Evolutionary conservation across 2,329 filamentous ascomycete species (phyloP).

Genomic region (Botrytis pseudocinerea): DNA sequence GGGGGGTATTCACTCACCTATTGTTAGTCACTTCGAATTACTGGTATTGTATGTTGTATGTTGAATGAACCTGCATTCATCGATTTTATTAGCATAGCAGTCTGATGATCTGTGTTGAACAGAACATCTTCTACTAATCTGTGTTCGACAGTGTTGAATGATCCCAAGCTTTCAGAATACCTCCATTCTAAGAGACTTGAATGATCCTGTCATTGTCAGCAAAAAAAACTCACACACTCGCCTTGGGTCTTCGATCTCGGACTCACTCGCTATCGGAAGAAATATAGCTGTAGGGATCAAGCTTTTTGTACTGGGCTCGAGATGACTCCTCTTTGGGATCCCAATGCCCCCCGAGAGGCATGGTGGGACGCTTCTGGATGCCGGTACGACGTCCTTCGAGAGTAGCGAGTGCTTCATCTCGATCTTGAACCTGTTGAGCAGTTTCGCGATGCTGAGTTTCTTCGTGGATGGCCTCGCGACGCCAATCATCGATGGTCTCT

Average conservation of each 20-base stretch:
- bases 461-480: not conserved
- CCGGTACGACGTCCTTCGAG: not conserved
- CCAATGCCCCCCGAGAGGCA: not conserved
- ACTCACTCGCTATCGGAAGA: not conserved
- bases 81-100: not conserved
- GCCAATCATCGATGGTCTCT: not conserved
- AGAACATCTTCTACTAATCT: not conserved
- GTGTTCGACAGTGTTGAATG: not conserved
- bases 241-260: not conserved
- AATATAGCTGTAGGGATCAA: not conserved
- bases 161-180: not conserved
- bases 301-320: not conserved
- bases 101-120: not conserved
- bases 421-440: not conserved
- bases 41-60: not conserved
- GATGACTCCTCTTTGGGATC: not conserved
- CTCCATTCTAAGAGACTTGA: not conserved
- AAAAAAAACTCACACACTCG: not conserved
- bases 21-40: not conserved
- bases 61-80: not conserved
- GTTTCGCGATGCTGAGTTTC: not conserved
- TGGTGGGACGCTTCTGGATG: not conserved
- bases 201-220: not conserved
- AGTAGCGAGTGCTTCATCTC: not conserved
- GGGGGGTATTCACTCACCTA: not conserved